Evolutionary conservation across 2,329 filamentous ascomycete species (phyloP).

Genomic region (Fusarium miscanthi): DNA sequence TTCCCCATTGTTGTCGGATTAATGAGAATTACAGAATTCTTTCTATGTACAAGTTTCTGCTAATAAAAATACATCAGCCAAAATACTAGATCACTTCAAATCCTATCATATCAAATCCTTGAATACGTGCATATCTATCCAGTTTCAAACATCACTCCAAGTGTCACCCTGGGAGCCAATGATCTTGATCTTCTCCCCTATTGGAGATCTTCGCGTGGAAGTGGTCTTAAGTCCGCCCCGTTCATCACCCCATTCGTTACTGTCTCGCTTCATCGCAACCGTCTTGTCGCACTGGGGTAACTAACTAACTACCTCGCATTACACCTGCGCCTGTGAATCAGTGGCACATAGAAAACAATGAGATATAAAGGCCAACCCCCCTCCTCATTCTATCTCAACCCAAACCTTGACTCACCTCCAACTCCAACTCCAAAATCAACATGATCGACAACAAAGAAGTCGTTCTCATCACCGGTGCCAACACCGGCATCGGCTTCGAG

Average conservation of each 20-base stretch:
- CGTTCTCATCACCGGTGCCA: constrained; percentile 70
- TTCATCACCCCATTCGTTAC: neutral
- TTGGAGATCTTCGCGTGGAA: neutral
- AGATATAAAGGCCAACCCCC: constrained; percentile 3
- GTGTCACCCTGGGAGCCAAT: neutral
- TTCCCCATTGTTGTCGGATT: neutral
- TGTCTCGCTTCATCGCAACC: neutral
- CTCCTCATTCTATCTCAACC: neutral
- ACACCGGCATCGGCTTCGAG: constrained; percentile 70
- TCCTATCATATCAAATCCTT: neutral
- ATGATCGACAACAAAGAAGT: constrained; percentile 50
- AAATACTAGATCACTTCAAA: neutral
- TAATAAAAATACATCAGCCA: neutral
- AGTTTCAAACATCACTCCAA: neutral
- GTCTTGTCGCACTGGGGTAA: neutral
- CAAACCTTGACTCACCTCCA: neutral
- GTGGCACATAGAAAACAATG: neutral
- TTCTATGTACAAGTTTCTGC: neutral
- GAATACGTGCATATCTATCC: neutral
- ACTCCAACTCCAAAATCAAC: neutral
- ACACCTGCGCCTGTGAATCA: constrained; percentile 2
- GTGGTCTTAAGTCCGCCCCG: constrained; percentile 14
- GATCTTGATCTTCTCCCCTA: neutral
- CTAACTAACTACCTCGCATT: neutral
- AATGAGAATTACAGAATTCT: neutral